These are phyloP conservation scores for Lepiota brunneoincarnata DNA, from an alignment of 768 basidiomycete genomes.

Conservation along the genomic window DNA sequence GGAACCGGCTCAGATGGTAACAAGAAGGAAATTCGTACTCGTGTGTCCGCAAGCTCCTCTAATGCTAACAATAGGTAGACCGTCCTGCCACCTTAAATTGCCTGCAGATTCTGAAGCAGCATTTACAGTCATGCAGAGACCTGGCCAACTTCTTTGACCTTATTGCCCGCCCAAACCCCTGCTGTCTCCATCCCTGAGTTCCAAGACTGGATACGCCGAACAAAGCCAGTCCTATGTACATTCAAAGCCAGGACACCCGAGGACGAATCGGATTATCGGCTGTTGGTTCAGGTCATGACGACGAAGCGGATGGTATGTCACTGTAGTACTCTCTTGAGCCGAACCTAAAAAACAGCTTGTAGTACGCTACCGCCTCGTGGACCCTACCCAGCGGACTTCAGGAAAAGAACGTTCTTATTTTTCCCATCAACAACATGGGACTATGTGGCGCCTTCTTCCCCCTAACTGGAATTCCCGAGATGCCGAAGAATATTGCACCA, in stretches of 20 bases:
- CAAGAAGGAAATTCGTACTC: conserved; percentile 43
- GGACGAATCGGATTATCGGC: conserved; percentile 34
- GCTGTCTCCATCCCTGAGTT: conserved; percentile 38
- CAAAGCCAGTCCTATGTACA: conserved; percentile 38
- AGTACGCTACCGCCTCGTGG: conserved; percentile 58
- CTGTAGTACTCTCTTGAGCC: background rate
- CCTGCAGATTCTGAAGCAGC: background rate
- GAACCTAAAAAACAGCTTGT: background rate
- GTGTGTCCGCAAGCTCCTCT: conserved; percentile 30
- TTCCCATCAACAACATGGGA: conserved; percentile 28
- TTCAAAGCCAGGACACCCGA: conserved; percentile 28
- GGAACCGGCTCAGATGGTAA: conserved; percentile 31
- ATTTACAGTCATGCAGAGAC: conserved; percentile 42
- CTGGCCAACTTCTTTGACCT: conserved; percentile 48
- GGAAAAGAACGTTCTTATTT: conserved; percentile 47
- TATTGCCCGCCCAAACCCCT: conserved; percentile 40
- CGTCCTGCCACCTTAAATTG: background rate
- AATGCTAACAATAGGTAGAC: conserved; percentile 32
- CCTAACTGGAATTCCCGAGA: conserved; percentile 47
- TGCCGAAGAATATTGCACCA: conserved; percentile 29
- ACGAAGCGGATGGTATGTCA: conserved; percentile 44
- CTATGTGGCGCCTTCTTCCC: conserved; percentile 53
- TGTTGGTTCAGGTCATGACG: conserved; percentile 39
- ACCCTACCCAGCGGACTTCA: conserved; percentile 36
- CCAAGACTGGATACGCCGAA: conserved; percentile 44